Conservation (phyloP, 208 protist species). For the Lotmaria passim region DNA sequence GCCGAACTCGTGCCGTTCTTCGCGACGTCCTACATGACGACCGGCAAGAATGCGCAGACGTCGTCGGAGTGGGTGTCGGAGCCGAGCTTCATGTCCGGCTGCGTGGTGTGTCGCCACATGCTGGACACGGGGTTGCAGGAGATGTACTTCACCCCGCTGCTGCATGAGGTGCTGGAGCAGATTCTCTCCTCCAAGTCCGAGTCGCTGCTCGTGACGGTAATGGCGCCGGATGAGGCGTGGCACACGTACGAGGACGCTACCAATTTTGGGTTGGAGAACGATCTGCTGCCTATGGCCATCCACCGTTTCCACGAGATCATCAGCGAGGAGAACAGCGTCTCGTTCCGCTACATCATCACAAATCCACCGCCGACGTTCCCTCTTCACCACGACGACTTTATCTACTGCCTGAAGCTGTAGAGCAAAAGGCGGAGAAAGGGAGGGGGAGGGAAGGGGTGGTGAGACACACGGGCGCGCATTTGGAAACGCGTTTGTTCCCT, state of each 20-base stretch:
- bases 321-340: slow-evolving; percentile 14
- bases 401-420: slow-evolving; percentile 45
- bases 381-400: slow-evolving; percentile 31
- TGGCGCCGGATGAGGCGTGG: slow-evolving; percentile 31
- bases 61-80: slow-evolving; percentile 43
- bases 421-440: too few species aligned
- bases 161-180: slow-evolving; percentile 41
- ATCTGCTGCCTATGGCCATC: slow-evolving; percentile 41
- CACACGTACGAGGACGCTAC: slow-evolving; percentile 31
- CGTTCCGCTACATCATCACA: slow-evolving; percentile 51
- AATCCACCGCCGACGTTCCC: slow-evolving; percentile 44
- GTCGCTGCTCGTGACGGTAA: slow-evolving; percentile 34
- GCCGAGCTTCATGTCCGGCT: slow-evolving; percentile 48
- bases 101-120: slow-evolving; percentile 48
- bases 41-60: slow-evolving; percentile 18
- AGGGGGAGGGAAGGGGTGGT: too few species aligned
- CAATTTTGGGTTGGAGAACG: slow-evolving; percentile 32
- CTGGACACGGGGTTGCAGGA: slow-evolving; percentile 47
- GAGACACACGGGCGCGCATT: too few species aligned
- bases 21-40: slow-evolving; percentile 10
- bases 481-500: too few species aligned
- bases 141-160: slow-evolving; percentile 38
- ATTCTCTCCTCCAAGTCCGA: slow-evolving; percentile 36
- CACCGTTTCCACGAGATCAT: slow-evolving; percentile 35
- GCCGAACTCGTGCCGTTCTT: slow-evolving; percentile 33